Conservation (phyloP, 2,329 filamentous ascomycete species). For the Ophiosphaerella korrae region DNA sequence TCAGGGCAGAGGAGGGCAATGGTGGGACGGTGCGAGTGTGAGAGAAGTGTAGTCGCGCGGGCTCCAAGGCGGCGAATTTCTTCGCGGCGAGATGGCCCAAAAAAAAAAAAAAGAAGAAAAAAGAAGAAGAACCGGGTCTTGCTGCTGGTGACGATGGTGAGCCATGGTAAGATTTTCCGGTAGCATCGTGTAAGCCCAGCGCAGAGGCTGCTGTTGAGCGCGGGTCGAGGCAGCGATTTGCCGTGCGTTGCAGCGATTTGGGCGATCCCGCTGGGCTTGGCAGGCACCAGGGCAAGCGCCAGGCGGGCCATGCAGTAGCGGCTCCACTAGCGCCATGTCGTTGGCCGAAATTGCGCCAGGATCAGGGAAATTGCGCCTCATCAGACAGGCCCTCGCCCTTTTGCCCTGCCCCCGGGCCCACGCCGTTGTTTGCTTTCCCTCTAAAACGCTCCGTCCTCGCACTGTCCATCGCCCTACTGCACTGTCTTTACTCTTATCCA, state of each 20-base stretch:
- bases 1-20: conserved; percentile 23
- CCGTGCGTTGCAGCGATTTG: conserved; percentile 2
- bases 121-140: too few relatives aligned
- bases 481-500: conserved; percentile 1
- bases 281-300: background rate
- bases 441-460: conserved; percentile 27
- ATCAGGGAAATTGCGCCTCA: conserved; percentile 33
- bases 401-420: conserved; percentile 13
- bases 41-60: background rate
- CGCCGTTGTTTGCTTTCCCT: conserved; percentile 23
- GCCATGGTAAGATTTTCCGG: too few relatives aligned
- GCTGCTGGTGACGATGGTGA: too few relatives aligned
- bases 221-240: conserved; percentile 10
- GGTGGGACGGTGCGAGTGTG: conserved; percentile 26
- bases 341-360: conserved; percentile 29
- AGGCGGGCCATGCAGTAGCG: background rate
- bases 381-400: conserved; percentile 8
- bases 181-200: too few relatives aligned
- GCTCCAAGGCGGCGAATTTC: too few relatives aligned
- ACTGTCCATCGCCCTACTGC: conserved; percentile 15
- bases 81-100: too few relatives aligned
- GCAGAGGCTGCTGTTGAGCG: background rate
- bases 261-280: background rate
- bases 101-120: too few relatives aligned
- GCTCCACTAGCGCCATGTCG: conserved; percentile 12